Base-by-base conservation (phyloP, 2,329 filamentous ascomycete species). In the Cadophora sp. region DNA sequence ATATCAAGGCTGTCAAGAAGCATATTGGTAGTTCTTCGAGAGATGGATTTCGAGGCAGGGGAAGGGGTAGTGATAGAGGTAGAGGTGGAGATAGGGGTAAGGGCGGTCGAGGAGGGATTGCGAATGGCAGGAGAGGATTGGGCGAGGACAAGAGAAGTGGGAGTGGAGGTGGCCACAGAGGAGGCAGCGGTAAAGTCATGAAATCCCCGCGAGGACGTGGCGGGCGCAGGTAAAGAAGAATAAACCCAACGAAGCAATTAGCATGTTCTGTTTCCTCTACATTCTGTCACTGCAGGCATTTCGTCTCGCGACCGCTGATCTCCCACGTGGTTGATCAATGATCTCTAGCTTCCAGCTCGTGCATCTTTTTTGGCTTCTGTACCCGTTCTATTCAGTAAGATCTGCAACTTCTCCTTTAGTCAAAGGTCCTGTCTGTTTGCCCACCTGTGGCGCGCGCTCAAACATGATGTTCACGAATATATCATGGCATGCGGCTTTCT, bases 1-100 rank as follows among this genome's bases (percentile, higher is more conserved):
- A 77, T 78, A 83, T 84, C 5, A 81, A 83, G 48, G 81, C 80
- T 40, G 81, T 89, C 72, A 87, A 86, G 80, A 84, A 81, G 70
- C 82, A 82, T 65, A 78, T 78, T 68, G 71, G 71, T 22, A 77
- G 77, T 3, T 71, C 72, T 31, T 66, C 68, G n/a, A 53, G 77
- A 53, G 78, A 76, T 29, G 72, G 73, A 26, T 74, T 75, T 61
- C 77, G 79, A 53, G 78, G 80, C 4, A 53, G 65, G 22, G 50
- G 59, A 46, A 75, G 77, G 27, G 75, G 76, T 29, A 73, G 77
- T 22, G 74, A 77, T 55, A 71, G 76, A 22, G 71, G 77, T 29
- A 72, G 76, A 16, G 76, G 79, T 22, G 79, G 80, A 58, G 78
- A 76, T 77, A 76, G 34, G 78, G 79, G 61, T 77, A 77, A 80